A percentile compares a stretch with the other conserved stretches of the same genome.
These are phyloP conservation scores for Lavandula angustifolia DNA, from an alignment of 257 asterid genomes.

Conservation along the genomic window DNA sequence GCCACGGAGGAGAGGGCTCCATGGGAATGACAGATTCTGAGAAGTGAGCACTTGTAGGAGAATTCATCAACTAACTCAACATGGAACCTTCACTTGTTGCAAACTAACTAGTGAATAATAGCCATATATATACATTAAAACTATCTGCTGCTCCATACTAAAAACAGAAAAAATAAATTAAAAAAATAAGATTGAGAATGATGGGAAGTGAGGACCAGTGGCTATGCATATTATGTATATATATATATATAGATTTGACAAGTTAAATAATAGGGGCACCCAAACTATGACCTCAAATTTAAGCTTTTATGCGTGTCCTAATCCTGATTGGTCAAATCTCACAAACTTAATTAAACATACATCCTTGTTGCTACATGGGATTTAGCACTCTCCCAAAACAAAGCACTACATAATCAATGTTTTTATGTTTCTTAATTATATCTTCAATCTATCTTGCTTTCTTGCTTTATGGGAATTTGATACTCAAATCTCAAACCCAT, in stretches of 20 bases:
- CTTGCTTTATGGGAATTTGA: conserved; percentile 39
- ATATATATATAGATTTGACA: neutral
- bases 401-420: conserved; percentile 25
- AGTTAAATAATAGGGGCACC: neutral
- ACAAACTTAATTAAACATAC: neutral
- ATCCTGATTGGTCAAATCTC: conserved; percentile 29
- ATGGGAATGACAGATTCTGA: conserved; percentile 50
- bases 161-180: conserved; percentile 30
- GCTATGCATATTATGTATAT: no score
- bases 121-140: neutral
- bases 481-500: conserved; percentile 29
- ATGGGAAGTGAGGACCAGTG: conserved; percentile 30
- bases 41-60: conserved; percentile 45
- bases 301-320: conserved; percentile 30
- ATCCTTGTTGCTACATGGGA: conserved; percentile 19
- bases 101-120: neutral
- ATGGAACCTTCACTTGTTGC: conserved; percentile 8
- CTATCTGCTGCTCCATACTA: conserved; percentile 14
- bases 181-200: conserved; percentile 27
- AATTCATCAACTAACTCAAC: conserved; percentile 8
- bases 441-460: conserved; percentile 21
- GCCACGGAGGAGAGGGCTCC: conserved; percentile 9
- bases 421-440: conserved; percentile 15
- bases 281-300: conserved; percentile 30
- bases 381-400: conserved; percentile 28